Evolutionary conservation across 768 basidiomycete genomes (phyloP).

Genomic region (Lactarius vividus): DNA sequence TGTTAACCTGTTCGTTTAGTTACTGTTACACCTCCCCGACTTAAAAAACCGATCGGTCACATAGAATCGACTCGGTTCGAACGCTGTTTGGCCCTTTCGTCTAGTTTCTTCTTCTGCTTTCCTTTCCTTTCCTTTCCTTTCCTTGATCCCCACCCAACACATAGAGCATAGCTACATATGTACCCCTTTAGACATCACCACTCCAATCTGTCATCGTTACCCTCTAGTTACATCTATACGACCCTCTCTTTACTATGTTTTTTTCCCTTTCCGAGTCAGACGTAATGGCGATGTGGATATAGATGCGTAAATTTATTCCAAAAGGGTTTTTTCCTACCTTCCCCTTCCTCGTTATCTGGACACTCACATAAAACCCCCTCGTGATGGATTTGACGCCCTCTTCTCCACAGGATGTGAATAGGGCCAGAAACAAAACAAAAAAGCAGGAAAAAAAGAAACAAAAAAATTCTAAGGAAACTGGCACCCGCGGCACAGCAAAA

Average conservation of each 20-base stretch:
- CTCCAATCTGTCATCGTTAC: slow-evolving; percentile 13
- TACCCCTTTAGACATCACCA: slow-evolving; percentile 17
- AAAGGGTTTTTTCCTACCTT: background rate
- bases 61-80: slow-evolving; percentile 11
- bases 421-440: background rate
- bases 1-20: background rate
- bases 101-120: background rate
- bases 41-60: background rate
- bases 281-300: slow-evolving; percentile 9
- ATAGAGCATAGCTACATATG: slow-evolving; percentile 20
- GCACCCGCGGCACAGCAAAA: background rate
- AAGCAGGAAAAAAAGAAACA: background rate
- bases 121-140: background rate
- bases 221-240: slow-evolving; percentile 1
- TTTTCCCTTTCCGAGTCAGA: slow-evolving; percentile 2
- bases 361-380: background rate
- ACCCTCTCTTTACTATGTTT: background rate
- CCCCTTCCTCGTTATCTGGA: background rate
- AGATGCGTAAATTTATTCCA: slow-evolving; percentile 2
- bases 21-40: background rate
- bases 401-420: background rate
- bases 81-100: background rate
- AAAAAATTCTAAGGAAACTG: background rate
- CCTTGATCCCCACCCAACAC: background rate
- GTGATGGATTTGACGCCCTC: background rate